phyloP scores from a whole-genome alignment of 345 rosid species.

The Physaria fendleri region DNA sequence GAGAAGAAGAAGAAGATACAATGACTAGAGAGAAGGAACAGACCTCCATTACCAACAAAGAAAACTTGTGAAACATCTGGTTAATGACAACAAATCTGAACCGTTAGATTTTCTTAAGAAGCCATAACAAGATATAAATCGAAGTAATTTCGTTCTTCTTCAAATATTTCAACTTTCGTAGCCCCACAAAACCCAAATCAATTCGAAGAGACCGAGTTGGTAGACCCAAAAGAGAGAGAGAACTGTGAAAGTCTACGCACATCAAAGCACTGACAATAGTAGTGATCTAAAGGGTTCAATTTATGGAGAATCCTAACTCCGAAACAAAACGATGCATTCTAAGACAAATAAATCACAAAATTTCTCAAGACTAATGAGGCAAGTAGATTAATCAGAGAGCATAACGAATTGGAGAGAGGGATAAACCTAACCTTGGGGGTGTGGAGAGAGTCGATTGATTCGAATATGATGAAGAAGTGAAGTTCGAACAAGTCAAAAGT shows the following conservation, averaged over 20 bases:
- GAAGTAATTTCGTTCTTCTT: neutral
- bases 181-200: neutral
- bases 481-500: slow-evolving; percentile 21
- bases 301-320: neutral
- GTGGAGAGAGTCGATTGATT: neutral
- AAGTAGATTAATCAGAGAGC: neutral
- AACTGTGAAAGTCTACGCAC: neutral
- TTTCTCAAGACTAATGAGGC: neutral
- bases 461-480: neutral
- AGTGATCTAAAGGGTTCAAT: neutral
- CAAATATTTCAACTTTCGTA: neutral
- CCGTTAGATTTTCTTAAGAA: neutral
- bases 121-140: neutral
- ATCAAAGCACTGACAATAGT: neutral
- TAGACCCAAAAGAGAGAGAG: neutral
- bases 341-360: neutral
- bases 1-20: neutral
- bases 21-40: neutral
- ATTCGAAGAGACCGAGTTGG: neutral
- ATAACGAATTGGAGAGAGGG: neutral
- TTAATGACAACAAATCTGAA: neutral
- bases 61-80: too few species aligned
- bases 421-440: neutral
- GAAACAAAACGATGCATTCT: neutral
- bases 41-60: slow-evolving; percentile 7